A percentile compares a stretch with the other conserved stretches of the same genome.
Evolutionary conservation across 2,329 filamentous ascomycete genomes (phyloP).

Genomic region (Neobulgaria alba): DNA sequence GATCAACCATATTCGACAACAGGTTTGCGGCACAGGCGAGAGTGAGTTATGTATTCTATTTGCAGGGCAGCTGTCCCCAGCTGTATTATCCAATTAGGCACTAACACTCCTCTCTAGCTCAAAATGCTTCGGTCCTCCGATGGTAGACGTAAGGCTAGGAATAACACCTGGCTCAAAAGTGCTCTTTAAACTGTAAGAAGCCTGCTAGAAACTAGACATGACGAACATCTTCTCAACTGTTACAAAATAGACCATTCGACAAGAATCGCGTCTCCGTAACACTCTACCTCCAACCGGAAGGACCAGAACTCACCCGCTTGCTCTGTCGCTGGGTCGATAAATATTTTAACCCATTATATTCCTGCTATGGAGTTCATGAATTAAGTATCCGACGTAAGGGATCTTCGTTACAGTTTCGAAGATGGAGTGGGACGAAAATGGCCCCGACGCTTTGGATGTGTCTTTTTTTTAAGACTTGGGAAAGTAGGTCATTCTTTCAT

Average conservation of each 20-base stretch:
- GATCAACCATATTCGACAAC: conserved; percentile 42
- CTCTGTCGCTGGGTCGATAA: conserved; percentile 28
- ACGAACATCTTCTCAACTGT: no score
- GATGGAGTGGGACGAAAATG: conserved; percentile 39
- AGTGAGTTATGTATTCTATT: conserved; percentile 24
- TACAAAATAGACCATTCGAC: conserved; percentile 42
- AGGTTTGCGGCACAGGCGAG: conserved; percentile 35
- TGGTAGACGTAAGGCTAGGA: conserved; percentile 34
- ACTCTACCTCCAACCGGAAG: conserved; percentile 39
- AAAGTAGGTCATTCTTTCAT: conserved; percentile 36
- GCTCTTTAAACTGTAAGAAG: conserved; percentile 45
- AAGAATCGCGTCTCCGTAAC: conserved; percentile 45
- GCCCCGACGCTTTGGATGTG: conserved; percentile 44
- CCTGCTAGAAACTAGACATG: no score
- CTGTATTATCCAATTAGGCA: no score
- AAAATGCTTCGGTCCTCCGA: conserved; percentile 38
- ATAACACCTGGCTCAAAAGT: conserved; percentile 42
- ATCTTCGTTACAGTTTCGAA: conserved; percentile 40
- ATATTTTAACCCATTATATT: conserved; percentile 32
- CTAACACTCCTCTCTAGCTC: conserved; percentile 31
- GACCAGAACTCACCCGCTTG: conserved; percentile 26
- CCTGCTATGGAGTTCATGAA: conserved; percentile 44
- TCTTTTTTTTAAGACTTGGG: conserved; percentile 51
- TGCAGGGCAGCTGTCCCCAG: conserved; percentile 2
- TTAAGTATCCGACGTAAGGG: conserved; percentile 43